Base-by-base conservation (phyloP, 176 grass and related monocot species). In the Carex kokanica region DNA sequence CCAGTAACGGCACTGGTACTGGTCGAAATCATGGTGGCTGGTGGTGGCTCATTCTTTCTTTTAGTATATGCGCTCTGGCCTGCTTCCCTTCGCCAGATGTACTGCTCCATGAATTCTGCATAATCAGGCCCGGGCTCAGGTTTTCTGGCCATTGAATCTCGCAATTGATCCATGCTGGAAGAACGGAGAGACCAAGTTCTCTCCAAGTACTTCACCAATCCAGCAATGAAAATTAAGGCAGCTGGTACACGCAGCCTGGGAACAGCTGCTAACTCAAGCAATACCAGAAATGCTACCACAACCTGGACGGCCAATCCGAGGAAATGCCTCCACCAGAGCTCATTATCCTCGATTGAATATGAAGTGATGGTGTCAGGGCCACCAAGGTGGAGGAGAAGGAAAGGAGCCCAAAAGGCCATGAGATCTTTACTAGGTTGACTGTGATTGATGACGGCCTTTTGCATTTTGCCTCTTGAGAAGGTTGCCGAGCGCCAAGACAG, bases 311-410 rank as follows among this genome's bases (percentile, higher is more conserved):
- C 17, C 11, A 87, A 77, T 17, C 78, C 81, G 0, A 90, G 47
- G 13, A 65, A 43, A 60, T 84, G 88, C n/a, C 85, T 49, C 15
- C 21, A 27, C 85, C 85, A 90, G 4, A 90, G 77, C 74, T 78
- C 27, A 13, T 87, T 91, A 71, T 91, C 89, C 47, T 88, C 78
- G 0, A 91, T 10, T 6, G 78, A 77, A 38, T 82, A 81, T 4
- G 89, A 78, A 6, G 89, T 85, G 74, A 85, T 87, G 81, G 83
- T 81, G n/a, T 90, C 86, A 5, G 78, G 82, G 6, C 89, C 82
- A 5, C 78, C 85, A 1, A 88, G 86, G 53, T 47, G 43, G n/a
- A n/a, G n/a, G n/a, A n/a, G n/a, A n/a, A n/a, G n/a, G n/a, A n/a
- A n/a, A n/a, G n/a, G n/a, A n/a, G 82, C 88, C 88, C 88, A 90